Evolutionary conservation across 2,329 filamentous ascomycete genomes (phyloP).

Genomic region (Neospermospora avenae): DNA sequence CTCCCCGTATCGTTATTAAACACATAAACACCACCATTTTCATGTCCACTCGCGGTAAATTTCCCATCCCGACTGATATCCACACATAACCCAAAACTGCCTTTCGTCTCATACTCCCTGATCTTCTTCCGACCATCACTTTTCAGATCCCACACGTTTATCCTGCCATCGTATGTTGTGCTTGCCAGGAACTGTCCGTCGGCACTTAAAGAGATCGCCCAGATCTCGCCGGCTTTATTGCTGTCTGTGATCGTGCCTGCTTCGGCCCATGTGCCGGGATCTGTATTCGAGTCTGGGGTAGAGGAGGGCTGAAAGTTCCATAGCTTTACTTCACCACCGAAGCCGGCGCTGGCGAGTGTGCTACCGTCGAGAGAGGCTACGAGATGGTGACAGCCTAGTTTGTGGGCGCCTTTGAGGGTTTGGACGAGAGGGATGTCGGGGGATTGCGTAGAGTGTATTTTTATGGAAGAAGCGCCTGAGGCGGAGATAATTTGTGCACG

Average conservation of each 20-base stretch:
- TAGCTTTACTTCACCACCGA: slow-evolving; percentile 82
- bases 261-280: slow-evolving; percentile 52
- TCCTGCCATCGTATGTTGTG: slow-evolving; percentile 81
- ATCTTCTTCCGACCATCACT: slow-evolving; percentile 57
- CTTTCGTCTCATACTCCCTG: slow-evolving; percentile 84
- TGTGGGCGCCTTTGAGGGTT: slow-evolving; percentile 75
- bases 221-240: slow-evolving; percentile 68
- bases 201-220: slow-evolving; percentile 82
- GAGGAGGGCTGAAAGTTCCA: slow-evolving; percentile 51
- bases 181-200: slow-evolving; percentile 83
- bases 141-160: slow-evolving; percentile 80
- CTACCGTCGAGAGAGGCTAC: slow-evolving; percentile 66
- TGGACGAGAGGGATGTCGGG: slow-evolving; percentile 75
- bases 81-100: slow-evolving; percentile 86
- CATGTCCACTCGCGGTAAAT: slow-evolving; percentile 87
- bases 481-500: slow-evolving; percentile 72
- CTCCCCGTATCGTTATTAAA: slow-evolving; percentile 91
- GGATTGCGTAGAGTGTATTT: slow-evolving; percentile 71
- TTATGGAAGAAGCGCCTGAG: slow-evolving; percentile 79
- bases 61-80: slow-evolving; percentile 77
- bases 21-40: slow-evolving; percentile 87
- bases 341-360: slow-evolving; percentile 78
- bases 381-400: slow-evolving; percentile 88
- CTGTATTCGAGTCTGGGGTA: slow-evolving; percentile 47
- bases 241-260: slow-evolving; percentile 48